Base-by-base conservation (phyloP, 306 rosid species). In the Ziziphus jujuba region DNA sequence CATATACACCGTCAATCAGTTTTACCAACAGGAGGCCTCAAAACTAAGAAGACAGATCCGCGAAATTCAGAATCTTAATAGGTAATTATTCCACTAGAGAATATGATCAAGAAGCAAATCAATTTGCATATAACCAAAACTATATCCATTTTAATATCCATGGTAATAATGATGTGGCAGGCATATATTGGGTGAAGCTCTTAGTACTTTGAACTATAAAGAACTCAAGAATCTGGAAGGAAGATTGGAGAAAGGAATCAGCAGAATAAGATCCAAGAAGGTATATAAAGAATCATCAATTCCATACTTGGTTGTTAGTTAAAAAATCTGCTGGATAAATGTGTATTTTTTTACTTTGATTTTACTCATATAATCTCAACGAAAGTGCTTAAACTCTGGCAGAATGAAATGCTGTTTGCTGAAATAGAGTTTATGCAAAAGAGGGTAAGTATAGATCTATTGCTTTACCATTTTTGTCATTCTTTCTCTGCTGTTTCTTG, bases 401-500 rank as follows among this genome's bases (percentile, higher is more conserved):
- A 92, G 98, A 86, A 93, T 61, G 98, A 93, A 77, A 77, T 86
- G 38, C 74, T 93, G 76, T 79, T 80, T 40, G 88, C 93, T 23
- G 97, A 93, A 61, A 86, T 93, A 28, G 97, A 88, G 81, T 90
- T 81, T 81, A 93, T 90, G 98, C 97, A 90, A 70, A 93, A 93
- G 50, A 84, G 97, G 96, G 98, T 93, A 89, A 53, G 24, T 36
- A 65, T 59, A 22, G 12, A 63, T 28, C 33, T 81, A 61, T 31
- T 31, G 43, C 22, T 8, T 0, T 20, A 6, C 16, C 16, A 50
- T 23, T 63, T 13, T 47, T 47, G n/a, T 1, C 17, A 5, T 4
- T 13, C 51, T 14, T 45, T 23, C 25, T 23, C 73, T 49, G 1
- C 15, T 74, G 12, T 57, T 57, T 40, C 43, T 20, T 11, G 47